These are phyloP conservation scores for Aspergillus clavatus DNA, from an alignment of 2,329 filamentous ascomycete genomes.

Conservation along the genomic window DNA sequence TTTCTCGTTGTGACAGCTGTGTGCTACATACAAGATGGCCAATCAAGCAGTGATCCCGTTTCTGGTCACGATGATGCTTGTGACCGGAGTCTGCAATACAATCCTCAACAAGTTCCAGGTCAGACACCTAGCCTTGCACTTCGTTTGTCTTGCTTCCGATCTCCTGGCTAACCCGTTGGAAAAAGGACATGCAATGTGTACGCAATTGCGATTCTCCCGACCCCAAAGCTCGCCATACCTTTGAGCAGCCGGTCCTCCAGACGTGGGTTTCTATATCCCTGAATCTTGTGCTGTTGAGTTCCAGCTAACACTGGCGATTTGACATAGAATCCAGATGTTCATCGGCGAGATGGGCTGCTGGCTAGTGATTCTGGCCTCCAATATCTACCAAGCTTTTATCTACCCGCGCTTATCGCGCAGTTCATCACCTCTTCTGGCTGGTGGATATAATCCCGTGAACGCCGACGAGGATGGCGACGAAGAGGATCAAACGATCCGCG, in stretches of 20 bases:
- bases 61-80: constrained; percentile 90
- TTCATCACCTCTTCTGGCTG: constrained; percentile 39
- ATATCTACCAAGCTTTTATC: constrained; percentile 58
- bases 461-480: constrained; percentile 45
- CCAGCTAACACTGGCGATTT: not conserved
- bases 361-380: constrained; percentile 73
- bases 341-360: constrained; percentile 94
- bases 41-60: constrained; percentile 69
- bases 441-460: constrained; percentile 64
- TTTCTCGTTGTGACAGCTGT: not conserved
- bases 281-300: not conserved
- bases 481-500: constrained; percentile 41
- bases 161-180: not conserved
- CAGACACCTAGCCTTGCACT: constrained; percentile 20
- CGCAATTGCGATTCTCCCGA: constrained; percentile 73
- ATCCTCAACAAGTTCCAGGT: constrained; percentile 96
- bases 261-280: constrained; percentile 48
- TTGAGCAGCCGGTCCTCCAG: constrained; percentile 94
- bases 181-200: constrained; percentile 92
- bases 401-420: constrained; percentile 36
- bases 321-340: constrained; percentile 77
- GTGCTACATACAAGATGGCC: constrained; percentile 53
- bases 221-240: constrained; percentile 62
- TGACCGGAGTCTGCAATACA: constrained; percentile 95
- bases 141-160: not conserved